Conservation (phyloP, 179 eudicot genomes). For the Pouteria campechiana region DNA sequence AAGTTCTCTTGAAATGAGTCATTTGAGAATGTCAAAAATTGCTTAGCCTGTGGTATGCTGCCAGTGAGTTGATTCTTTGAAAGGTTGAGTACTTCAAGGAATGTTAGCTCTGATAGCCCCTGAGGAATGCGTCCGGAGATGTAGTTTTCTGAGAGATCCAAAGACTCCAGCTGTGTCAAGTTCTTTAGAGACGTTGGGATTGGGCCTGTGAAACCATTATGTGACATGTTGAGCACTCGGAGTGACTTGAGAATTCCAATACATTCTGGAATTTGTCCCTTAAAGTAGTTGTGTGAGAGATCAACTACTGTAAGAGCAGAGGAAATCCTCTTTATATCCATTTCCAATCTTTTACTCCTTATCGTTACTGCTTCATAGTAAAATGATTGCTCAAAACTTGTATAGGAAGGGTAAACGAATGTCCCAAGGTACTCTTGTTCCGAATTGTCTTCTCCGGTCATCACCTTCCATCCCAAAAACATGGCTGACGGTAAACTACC, state of each 20-base stretch:
- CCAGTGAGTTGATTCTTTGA: too few relatives aligned
- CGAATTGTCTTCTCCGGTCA: neutral
- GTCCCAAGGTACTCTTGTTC: neutral
- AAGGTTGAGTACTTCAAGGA: too few relatives aligned
- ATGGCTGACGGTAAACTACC: neutral
- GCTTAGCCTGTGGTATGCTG: too few relatives aligned
- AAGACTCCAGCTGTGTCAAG: conserved; percentile 22
- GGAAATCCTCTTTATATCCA: conserved; percentile 26
- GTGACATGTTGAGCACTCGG: conserved; percentile 29
- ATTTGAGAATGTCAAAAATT: too few relatives aligned
- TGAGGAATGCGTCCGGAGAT: too few relatives aligned
- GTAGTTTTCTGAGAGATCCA: too few relatives aligned
- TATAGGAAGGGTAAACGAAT: neutral
- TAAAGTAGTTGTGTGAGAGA: conserved; percentile 34
- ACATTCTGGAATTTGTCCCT: conserved; percentile 28
- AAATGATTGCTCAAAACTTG: too few relatives aligned
- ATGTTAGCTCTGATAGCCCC: too few relatives aligned
- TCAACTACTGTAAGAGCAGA: conserved; percentile 33
- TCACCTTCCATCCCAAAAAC: neutral
- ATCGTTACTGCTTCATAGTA: conserved; percentile 32
- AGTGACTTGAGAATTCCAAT: conserved; percentile 26
- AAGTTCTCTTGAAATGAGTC: too few relatives aligned
- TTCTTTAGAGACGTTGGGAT: conserved; percentile 35
- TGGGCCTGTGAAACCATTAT: conserved; percentile 19
- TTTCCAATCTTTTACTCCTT: conserved; percentile 24